Base-by-base conservation (phyloP, 2,329 filamentous ascomycete species). In the Venturia effusa region DNA sequence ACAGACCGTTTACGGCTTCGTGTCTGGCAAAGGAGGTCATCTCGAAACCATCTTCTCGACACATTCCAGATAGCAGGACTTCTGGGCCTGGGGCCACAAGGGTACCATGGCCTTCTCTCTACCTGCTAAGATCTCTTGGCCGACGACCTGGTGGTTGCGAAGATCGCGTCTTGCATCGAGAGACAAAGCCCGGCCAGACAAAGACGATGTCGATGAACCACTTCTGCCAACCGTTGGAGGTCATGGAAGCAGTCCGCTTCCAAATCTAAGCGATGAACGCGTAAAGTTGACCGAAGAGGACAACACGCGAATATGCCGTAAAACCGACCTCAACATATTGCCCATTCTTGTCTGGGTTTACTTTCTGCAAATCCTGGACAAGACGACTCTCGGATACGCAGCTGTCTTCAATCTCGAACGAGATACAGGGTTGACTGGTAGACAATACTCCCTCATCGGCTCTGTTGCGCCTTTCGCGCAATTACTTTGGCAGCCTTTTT, bases 241-340 rank as follows among this genome's bases (percentile, higher is more conserved):
- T 17, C 10, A 62, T 32, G 60, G 41, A 17, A 41, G 51, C n/a
- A 41, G 60, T 5, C 41, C 30, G 22, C 19, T 43, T 15, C n/a
- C n/a, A n/a, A n/a, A n/a, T n/a, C n/a, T n/a, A n/a, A 41, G 24
- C 19, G n/a, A 32, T 51, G 66, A 70, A 59, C 67, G 72, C 63
- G 68, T 74, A 45, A 68, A 67, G 24, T 60, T 76, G 61, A 75
- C 73, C 1, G 75, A 76, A 55, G 74, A 76, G 66, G 74, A 77
- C 66, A 82, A 80, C 72, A 80, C 77, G 67, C 79, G 80, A 11
- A 86, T 88, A 66, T 78, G 81, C 32, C 79, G 78, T 51, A 86
- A 87, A 72, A 87, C 84, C 0, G 86, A 88, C 69, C 78, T 77
- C 60, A 77, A 78, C 34, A 84, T 88, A 63, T 76, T 88, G 1